Base-by-base conservation (phyloP, 2,329 filamentous ascomycete genomes). In the Leptographium lundbergii region DNA sequence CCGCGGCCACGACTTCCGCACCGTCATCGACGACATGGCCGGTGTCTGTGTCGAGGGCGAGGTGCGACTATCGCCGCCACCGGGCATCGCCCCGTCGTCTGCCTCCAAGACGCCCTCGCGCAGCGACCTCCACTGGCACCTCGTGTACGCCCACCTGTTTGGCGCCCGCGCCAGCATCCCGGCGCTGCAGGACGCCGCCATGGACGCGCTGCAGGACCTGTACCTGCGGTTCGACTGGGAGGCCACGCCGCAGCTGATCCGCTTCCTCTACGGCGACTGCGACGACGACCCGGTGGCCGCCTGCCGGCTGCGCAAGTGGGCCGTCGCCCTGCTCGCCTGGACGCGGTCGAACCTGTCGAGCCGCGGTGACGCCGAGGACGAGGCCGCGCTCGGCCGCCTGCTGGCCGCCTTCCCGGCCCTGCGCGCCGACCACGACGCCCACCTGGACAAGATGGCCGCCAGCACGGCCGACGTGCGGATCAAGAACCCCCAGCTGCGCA, bases 291-390 rank as follows among this genome's bases (percentile, higher is more conserved):
- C 75, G 14, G 67, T 74, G 32, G 72, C 75, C 42, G 74, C 79
- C 57, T 74, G 78, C 48, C 75, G 80, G 11, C 71, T 84, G 47
- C 77, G 81, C 54, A 77, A 79, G 63, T 84, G 81, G 81, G 76
- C 79, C 58, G 79, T 82, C 6, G 80, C 81, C 60, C 82, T 83
- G 79, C 74, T 81, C 17, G 79, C 79, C n/a, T 83, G 79, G 74
- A 75, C 75, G 32, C 32, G 6, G 6, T 6, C 32, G 6, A 34
- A 34, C 3, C 73, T 81, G 68, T 68, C 73, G 45, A 61, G 58
- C 53, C 39, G 54, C 24, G 39, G 39, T 1, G 25, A 47, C 10
- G 25, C 13, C 3, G 24, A 32, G 24, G 54, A 24, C 47, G 50
- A 48, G 19, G 5, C 24, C 45, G 36, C 5, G 53, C 42, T 63